Evolutionary conservation across 1,284 basidiomycete species (phyloP).

Genomic region (Puccinia polysora): DNA sequence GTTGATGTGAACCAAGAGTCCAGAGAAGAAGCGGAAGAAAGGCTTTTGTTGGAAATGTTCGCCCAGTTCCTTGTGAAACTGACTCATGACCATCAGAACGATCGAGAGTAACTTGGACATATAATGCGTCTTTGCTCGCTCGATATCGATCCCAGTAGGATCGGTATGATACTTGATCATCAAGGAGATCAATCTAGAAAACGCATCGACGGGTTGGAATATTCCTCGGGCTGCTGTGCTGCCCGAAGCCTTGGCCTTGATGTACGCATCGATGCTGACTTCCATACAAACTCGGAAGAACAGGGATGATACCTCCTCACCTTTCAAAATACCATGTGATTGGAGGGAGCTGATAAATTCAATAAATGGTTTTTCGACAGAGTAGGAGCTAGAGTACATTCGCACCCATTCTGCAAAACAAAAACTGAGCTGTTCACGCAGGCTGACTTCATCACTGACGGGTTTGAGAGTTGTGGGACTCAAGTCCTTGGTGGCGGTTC

Average conservation of each 20-base stretch:
- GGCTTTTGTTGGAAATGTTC: constrained; percentile 91
- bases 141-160: constrained; percentile 73
- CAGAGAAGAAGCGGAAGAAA: constrained; percentile 97
- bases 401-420: constrained; percentile 79
- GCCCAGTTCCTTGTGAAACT: constrained; percentile 89
- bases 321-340: constrained; percentile 90
- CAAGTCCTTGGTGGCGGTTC: not conserved
- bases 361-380: constrained; percentile 90
- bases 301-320: constrained; percentile 91
- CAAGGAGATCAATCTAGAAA: constrained; percentile 88
- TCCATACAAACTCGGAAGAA: constrained; percentile 98
- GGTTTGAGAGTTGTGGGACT: not conserved
- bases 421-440: constrained; percentile 59
- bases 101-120: constrained; percentile 96
- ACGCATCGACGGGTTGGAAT: constrained; percentile 89
- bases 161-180: constrained; percentile 99
- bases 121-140: constrained; percentile 92
- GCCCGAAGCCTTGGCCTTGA: constrained; percentile 73
- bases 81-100: constrained; percentile 88
- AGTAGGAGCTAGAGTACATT: constrained; percentile 83
- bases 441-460: not conserved
- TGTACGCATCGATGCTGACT: constrained; percentile 84
- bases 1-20: constrained; percentile 84
- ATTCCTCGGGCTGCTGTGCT: constrained; percentile 65
- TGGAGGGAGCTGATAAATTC: constrained; percentile 95